Evolutionary conservation across 257 asterid species (phyloP), one percentile per base, ranked within the genome.

Genomic region (Voacanga thouarsii): DNA sequence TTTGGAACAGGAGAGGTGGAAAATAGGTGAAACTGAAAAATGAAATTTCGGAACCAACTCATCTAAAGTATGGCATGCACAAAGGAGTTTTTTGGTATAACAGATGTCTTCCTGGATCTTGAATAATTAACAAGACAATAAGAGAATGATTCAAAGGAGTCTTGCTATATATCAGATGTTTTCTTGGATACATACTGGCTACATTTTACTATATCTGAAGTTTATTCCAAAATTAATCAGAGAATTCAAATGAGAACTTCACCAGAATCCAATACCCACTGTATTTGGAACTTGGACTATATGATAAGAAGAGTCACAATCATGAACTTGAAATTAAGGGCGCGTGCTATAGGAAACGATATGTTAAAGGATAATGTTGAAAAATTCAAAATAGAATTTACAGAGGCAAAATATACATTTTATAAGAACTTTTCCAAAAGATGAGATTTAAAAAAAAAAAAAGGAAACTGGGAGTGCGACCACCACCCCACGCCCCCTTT

Each of bases 261-360:
- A 15, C 50, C 71, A 37, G 41, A 78, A 18, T 47, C 77, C 23
- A 55, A 74, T 19, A 24, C 18, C 72, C 49, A 68, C 76, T 9
- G 23, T 11, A 24, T 47, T 50, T 45, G 66, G 67, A 21, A 21
- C 45, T 6, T 23, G 30, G 37, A 78, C 65, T 49, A 30, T n/a
- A 59, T 30, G 56, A 78, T 26, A 9, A 55, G 44, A 63, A 41
- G 41, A 49, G 7, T 6, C 11, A 37, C 21, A 59, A 78, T 24
- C 11, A 59, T 4, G 26, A 66, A 30, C 26, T 44, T 66, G 12
- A 66, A 66, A 26, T 16, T 66, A 18, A 12, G 21, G 71, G 68
- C 41, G 61, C 61, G 11, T 12, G 49, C 71, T 21, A 18, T 6
- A 7, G 1, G 49, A 66, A 66, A 66, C 18, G 7, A 37, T 19